phyloP scores from a whole-genome alignment of 768 basidiomycete species.

The Boletus insuetus region DNA sequence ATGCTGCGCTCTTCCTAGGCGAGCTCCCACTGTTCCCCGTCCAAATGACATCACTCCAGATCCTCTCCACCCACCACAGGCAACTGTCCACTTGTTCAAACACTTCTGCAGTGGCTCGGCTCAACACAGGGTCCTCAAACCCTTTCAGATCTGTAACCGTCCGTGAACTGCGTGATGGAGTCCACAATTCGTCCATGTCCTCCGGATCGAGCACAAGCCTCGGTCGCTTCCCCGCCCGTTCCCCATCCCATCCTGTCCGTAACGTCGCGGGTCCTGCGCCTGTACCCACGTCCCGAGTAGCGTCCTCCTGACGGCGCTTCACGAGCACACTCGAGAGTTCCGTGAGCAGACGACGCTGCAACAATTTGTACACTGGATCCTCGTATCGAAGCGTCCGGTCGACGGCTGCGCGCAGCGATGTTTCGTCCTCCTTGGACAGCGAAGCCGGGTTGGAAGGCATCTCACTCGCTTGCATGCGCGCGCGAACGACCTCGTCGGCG shows the following conservation, averaged over 20 bases:
- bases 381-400: conserved; percentile 56
- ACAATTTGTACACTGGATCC: conserved; percentile 65
- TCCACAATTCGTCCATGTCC: conserved; percentile 14
- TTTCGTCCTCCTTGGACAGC: conserved; percentile 44
- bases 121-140: conserved; percentile 63
- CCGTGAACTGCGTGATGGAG: background rate
- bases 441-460: background rate
- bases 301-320: conserved; percentile 11
- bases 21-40: background rate
- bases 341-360: conserved; percentile 56
- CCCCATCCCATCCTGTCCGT: conserved; percentile 31
- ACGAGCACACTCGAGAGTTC: conserved; percentile 35
- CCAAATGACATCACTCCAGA: conserved; percentile 49
- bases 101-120: conserved; percentile 40
- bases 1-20: background rate
- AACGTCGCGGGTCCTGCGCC: conserved; percentile 24
- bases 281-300: background rate
- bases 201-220: conserved; percentile 25
- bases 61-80: conserved; percentile 52
- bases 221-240: conserved; percentile 25
- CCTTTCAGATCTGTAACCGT: conserved; percentile 46
- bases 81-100: conserved; percentile 39
- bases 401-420: conserved; percentile 54
- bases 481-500: conserved; percentile 69
- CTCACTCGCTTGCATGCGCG: conserved; percentile 33